Base-by-base conservation (phyloP, 352 stramenopile genomes). In the Globisporangium solare region DNA sequence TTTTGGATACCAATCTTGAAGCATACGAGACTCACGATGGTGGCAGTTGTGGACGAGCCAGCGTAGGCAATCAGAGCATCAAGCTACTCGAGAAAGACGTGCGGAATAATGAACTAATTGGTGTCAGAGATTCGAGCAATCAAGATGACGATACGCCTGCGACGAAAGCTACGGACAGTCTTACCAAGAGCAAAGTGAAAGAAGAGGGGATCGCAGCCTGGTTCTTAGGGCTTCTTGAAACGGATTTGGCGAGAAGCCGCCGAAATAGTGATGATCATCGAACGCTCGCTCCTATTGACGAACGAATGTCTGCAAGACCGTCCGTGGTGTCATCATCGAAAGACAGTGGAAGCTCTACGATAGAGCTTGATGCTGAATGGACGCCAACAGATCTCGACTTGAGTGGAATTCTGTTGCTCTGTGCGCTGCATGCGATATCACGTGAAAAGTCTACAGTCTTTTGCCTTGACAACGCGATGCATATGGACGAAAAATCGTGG, bases 401-500 rank as follows among this genome's bases (percentile, higher is more conserved):
- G 12, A 85, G 79, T 13, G 85, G 85, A 3, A 86, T 93, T 47
- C 58, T 95, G 7, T 51, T 95, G 47, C 69, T 95, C 1, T 93
- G 79, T 53, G 79, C 77, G 8, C 66, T 95, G 10, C 73, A 93
- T 35, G 83, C 81, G 3, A 87, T 95, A 58, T 90, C 81, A 2
- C 83, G 83, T 10, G 68, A 88, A 24, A 67, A 71, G 14, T 70
- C 71, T 11, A 87, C 80, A 0, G 66, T 95, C 1, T 86, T 95
- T 43, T 91, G 77, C 43, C 73, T 95, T 37, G 85, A 95, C 58
- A 92, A 79, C 49, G 85, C 85, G 15, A 93, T 92, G 83, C 82
- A 91, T 56, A 92, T 93, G 81, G 85, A 95, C 53, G 82, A 86
- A 52, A 88, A 90, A 64, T 92, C 79, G 37, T 95, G 85, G 85